Base-by-base conservation (phyloP, 306 rosid species). In the Cucumis melo region DNA sequence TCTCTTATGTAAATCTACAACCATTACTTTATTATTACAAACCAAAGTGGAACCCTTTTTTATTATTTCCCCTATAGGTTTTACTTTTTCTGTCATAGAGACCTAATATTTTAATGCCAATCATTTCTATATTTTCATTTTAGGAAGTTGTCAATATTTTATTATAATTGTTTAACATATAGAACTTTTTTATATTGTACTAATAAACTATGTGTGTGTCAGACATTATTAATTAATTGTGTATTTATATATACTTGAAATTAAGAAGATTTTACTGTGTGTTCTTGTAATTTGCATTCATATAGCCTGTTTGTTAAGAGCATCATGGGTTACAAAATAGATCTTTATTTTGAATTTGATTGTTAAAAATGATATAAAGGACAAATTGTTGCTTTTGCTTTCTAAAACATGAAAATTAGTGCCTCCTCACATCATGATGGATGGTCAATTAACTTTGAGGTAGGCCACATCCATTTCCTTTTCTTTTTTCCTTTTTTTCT, bases 351-450 rank as follows among this genome's bases (percentile, higher is more conserved):
- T 67, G 6, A 50, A 48, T 50, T 72, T 50, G 2, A 27, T 48
- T 72, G 8, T 50, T 27, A 0, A 72, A 50, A 68, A 51, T 29
- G 46, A 16, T 50, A 27, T 27, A 17, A 23, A 72, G 41, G 76
- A 72, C 76, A 72, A 51, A 72, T 48, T 29, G 76, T 48, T 72
- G 76, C 61, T 51, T 72, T 72, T 72, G 42, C 76, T 72, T 50
- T 72, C 38, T 72, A 50, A 50, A 51, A 72, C 76, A 29, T 50
- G 17, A 50, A 72, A 72, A 72, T 50, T 48, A 27, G 76, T 50
- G 76, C 75, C 75, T 24, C 21, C 34, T 70, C 54, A n/a, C 74
- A 34, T 38, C 50, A 65, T 65, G 72, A 50, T 64, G 72, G 73
- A 38, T 65, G 36, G 56, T 70, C 75, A 46, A 46, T 70, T 23